phyloP scores from a whole-genome alignment of 768 basidiomycete species.

The Nidularia pulvinata region DNA sequence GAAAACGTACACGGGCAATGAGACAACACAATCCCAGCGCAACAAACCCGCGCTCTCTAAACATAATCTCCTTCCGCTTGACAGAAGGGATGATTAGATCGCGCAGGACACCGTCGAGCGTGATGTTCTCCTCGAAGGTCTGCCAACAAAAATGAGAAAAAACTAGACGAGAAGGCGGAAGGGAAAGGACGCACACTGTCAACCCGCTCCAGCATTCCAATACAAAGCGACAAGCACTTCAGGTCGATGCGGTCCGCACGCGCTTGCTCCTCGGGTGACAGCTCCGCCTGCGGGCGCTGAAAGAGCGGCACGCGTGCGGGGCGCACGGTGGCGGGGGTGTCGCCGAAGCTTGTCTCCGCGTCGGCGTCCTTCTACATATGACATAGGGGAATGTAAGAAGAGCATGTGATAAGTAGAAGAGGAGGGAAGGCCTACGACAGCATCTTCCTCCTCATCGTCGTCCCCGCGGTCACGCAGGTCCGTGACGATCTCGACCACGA shows the following conservation, averaged over 20 bases:
- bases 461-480: constrained; percentile 65
- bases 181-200: constrained; percentile 57
- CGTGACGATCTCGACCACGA: constrained; percentile 87
- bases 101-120: constrained; percentile 67
- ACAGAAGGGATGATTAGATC: constrained; percentile 91
- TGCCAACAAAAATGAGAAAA: constrained; percentile 19
- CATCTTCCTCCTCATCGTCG: constrained; percentile 18
- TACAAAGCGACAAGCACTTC: constrained; percentile 74
- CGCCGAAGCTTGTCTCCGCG: constrained; percentile 21
- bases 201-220: constrained; percentile 85
- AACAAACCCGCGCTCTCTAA: constrained; percentile 68
- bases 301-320: constrained; percentile 11
- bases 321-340: constrained; percentile 19
- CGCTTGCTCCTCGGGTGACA: constrained; percentile 59
- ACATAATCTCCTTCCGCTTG: constrained; percentile 64
- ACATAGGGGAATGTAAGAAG: no score
- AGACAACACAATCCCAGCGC: constrained; percentile 74
- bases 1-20: constrained; percentile 56
- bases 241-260: constrained; percentile 67
- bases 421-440: constrained; percentile 8
- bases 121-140: constrained; percentile 71
- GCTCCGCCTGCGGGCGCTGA: constrained; percentile 31
- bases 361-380: constrained; percentile 13
- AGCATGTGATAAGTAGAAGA: not conserved
- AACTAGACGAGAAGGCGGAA: not conserved